Evolutionary conservation across 2,329 filamentous ascomycete genomes (phyloP).

Genomic region (Coniochaeta pulveracea): DNA sequence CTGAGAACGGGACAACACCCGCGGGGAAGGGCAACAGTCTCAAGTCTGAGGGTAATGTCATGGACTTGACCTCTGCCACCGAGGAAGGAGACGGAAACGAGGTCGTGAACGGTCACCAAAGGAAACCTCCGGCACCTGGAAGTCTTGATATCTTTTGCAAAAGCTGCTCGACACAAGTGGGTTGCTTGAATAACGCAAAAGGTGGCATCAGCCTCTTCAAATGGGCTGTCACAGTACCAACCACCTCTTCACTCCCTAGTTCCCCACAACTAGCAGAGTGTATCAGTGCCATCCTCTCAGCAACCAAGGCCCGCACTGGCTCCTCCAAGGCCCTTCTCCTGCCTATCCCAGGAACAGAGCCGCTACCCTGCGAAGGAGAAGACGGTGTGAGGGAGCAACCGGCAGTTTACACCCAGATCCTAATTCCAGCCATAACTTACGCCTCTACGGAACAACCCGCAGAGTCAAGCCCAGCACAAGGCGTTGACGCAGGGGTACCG

Average conservation of each 20-base stretch:
- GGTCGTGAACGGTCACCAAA: too few relatives aligned
- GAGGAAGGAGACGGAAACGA: conserved; percentile 4
- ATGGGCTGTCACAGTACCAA: conserved; percentile 38
- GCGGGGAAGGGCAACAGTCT: too few relatives aligned
- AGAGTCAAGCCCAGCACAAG: conserved; percentile 8
- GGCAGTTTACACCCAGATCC: conserved; percentile 35
- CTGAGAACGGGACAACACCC: too few relatives aligned
- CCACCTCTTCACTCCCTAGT: conserved; percentile 13
- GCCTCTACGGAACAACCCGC: conserved; percentile 25
- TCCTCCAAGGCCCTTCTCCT: conserved; percentile 44
- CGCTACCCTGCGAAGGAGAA: conserved; percentile 6
- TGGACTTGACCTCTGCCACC: conserved; percentile 9
- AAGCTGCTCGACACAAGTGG: conserved; percentile 32
- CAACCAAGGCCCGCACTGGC: conserved; percentile 43
- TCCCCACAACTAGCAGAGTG: conserved; percentile 36
- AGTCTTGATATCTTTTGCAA: conserved; percentile 31
- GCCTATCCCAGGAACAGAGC: conserved; percentile 30
- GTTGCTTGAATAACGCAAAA: conserved; percentile 32
- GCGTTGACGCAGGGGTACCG: too few relatives aligned
- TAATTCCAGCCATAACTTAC: conserved; percentile 44
- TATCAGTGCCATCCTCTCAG: conserved; percentile 38
- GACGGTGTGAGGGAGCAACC: too few relatives aligned
- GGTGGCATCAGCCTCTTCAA: conserved; percentile 42
- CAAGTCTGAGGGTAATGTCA: not conserved
- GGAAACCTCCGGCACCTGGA: conserved; percentile 6